Evolutionary conservation across 2,329 filamentous ascomycete species (phyloP), one percentile per base, ranked within the genome.

Genomic region (Aspergillus oerlinghausenensis): DNA sequence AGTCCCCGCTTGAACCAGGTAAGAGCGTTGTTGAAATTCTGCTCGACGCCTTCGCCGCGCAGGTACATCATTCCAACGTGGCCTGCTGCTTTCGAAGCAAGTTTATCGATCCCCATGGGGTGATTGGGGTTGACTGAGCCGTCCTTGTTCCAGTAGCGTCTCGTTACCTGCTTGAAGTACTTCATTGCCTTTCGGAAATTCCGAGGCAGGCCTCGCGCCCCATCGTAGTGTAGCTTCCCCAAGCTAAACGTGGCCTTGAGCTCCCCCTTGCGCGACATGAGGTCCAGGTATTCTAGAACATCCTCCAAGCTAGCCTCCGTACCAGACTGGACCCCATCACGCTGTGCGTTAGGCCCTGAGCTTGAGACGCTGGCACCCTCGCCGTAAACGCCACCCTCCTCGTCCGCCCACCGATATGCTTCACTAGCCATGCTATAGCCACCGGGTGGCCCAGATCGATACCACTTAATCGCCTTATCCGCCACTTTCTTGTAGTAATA

Each of bases 401-500:
- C 91, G 67, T 99, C 95, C 3, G 92, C 90, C 66, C 97, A 89
- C 55, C 90, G 85, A 76, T 90, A 95, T 6, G 88, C 85, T 68
- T 97, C 89, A 29, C 84, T 83, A 2, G 88, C 80, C 80, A 95
- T 87, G 32, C 83, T 80, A 75, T 88, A 87, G 4, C 94, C 94
- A 10, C 93, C 93, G 0, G 94, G 93, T 1, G 94, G 93, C 0
- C 94, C 95, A 4, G 91, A 91, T 49, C 90, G 85, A 72, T 91
- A 90, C 83, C 91, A 97, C 8, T 81, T 79, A 57, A 99, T 90
- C 8, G 92, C 92, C 76, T 96, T 96, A 74, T 97, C 91, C 3
- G 95, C 94, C 1, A 96, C 94, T 52, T 84, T 84, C 74, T 94
- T 96, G 79, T 99, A 99, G 77, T 93, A 96, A 67, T 87, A 85